Base-by-base conservation (phyloP, 495 filamentous ascomycete genomes). In the Tetracladium setigerum region DNA sequence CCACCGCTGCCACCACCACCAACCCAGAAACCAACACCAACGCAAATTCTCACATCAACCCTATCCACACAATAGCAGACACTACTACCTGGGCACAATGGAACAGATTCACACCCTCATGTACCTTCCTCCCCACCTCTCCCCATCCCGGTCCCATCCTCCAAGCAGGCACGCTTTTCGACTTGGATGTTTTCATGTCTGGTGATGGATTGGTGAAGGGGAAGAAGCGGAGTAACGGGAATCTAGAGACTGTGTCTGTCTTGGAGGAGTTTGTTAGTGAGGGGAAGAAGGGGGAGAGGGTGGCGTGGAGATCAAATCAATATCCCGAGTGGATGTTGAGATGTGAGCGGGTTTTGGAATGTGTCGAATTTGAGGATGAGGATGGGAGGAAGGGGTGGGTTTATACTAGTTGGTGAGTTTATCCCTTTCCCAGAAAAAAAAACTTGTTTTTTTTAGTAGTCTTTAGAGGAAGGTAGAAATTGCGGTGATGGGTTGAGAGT, bases 281-380 rank as follows among this genome's bases (percentile, higher is more conserved):
- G 14, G 49, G 17, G 13, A 45, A 32, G 41, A 43, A 46, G 18
- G 52, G 52, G 19, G 50, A 31, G 22, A 24, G 15, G n/a, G 32
- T 55, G 36, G 52, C 52, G 19, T 55, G 52, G 52, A 55, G 50
- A 38, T 35, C 36, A 12, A 37, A 16, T n/a, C 47, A 47, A 1
- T 55, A 15, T 11, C 5, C 5, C 0, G 31, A 50, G 13, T 55
- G 52, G 52, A 46, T 49, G 43, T 36, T 55, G 52, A 37, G 44
- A n/a, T 38, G 18, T n/a, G 52, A 50, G 32, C 32, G 52, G 17
- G 47, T 55, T 6, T 46, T 55, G 52, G 52, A 55, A 38, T 55
- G 50, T 43, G 15, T 46, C 30, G 43, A 49, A 36, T 12, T 1
- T 46, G 9, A 33, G n/a, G 38, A 27, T 12, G 44, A 46, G 9